Evolutionary conservation across 345 rosid species (phyloP), one percentile per base, ranked within the genome.

Genomic region (Eucalyptus sp.): DNA sequence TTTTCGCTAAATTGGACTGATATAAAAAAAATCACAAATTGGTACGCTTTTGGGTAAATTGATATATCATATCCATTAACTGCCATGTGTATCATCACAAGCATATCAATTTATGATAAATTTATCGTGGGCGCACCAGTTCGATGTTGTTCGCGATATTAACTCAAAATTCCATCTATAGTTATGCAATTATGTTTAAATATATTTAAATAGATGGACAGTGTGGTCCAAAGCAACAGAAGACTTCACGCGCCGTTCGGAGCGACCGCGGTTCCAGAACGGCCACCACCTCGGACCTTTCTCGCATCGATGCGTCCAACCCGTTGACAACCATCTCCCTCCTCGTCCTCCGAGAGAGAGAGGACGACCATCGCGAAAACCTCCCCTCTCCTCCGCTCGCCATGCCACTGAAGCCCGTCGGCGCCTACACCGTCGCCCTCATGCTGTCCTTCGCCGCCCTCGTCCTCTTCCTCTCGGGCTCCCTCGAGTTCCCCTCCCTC

Each of bases 391-490:
- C 49, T 81, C 50, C 41, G 41, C 86, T 54, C 86, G 91, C 89
- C 88, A 96, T 96, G 99, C 93, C 90, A 89, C 91, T 93, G 91
- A 96, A 93, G 88, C 93, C 96, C 87, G 88, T 95, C 62, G 94
- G 92, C 92, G 89, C 96, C 54, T 71, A 92, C 76, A 92, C 93
- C 10, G 86, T 92, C 64, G 88, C 94, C 43, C 89, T 97, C 11
- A 94, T 97, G 94, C 88, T 96, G 94, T 91, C 92, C 92, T 91
- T 96, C 89, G 92, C 96, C 52, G 90, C 95, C 92, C 62, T 95
- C 81, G 90, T 96, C 93, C 96, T 97, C 91, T 93, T 95, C 90
- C 94, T 97, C 92, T 92, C 96, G 14, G 98, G 96, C 88, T 92
- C 94, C 94, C 94, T 96, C 46, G 96, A 95, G 91, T 94, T 96